phyloP scores from a whole-genome alignment of 345 rosid genomes.

The Sapria himalayana region DNA sequence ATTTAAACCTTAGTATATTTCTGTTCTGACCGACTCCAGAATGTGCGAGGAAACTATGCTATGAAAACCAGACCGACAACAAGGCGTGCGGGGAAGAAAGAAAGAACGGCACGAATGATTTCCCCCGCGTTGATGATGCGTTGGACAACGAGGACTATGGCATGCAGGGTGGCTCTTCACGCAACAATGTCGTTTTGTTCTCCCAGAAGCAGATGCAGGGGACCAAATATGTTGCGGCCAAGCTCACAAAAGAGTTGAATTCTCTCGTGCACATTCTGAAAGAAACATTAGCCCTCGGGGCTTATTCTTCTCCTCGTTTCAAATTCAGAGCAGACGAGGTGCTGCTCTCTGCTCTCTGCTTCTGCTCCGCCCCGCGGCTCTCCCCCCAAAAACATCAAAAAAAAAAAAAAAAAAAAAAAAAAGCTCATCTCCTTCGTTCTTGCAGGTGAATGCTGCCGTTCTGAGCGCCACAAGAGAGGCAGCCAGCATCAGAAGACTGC shows the following conservation, averaged over 20 bases:
- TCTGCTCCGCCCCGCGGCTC: too few relatives aligned
- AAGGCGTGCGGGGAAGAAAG: too few relatives aligned
- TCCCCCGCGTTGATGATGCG: too few relatives aligned
- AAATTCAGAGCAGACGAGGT: constrained; percentile 38
- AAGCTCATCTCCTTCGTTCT: too few relatives aligned
- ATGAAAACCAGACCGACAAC: constrained; percentile 17
- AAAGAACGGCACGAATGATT: too few relatives aligned
- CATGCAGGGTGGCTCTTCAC: too few relatives aligned
- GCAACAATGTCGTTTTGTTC: constrained; percentile 53
- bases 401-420: too few relatives aligned
- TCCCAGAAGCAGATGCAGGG: constrained; percentile 61
- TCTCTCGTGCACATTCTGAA: constrained; percentile 38
- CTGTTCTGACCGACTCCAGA: constrained; percentile 17
- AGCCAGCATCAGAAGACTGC: constrained; percentile 46
- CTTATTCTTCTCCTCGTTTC: constrained; percentile 13
- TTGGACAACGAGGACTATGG: too few relatives aligned
- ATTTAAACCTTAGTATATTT: neutral
- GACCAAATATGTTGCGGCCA: constrained; percentile 29
- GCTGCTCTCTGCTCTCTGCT: too few relatives aligned
- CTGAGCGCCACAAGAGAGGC: constrained; percentile 35
- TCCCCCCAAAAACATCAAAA: too few relatives aligned
- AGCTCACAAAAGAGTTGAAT: constrained; percentile 42
- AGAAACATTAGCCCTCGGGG: constrained; percentile 21
- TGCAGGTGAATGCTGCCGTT: constrained; percentile 30
- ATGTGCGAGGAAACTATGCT: constrained; percentile 31